Conservation (phyloP, 2,329 filamentous ascomycete genomes). For the Penicillium corylophilum region DNA sequence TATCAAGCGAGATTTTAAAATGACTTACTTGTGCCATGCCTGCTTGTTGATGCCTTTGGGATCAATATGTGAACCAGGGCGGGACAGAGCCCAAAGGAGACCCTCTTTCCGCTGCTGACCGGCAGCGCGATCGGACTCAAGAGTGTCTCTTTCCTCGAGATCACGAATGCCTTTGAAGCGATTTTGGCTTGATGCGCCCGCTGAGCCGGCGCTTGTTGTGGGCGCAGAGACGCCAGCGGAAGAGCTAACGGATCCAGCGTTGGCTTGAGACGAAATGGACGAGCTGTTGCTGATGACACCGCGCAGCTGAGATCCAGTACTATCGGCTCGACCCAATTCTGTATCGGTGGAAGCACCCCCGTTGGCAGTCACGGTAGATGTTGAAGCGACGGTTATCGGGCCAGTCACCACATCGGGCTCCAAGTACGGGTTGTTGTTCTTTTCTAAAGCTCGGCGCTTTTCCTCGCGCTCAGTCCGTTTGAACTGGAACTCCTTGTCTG, state of each 20-base stretch:
- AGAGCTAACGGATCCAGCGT: constrained; percentile 30
- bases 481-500: constrained; percentile 95
- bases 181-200: constrained; percentile 41
- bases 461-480: constrained; percentile 94
- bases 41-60: constrained; percentile 94
- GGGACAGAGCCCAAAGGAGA: constrained; percentile 87
- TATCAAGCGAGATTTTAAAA: background rate
- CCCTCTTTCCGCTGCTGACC: constrained; percentile 85
- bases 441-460: constrained; percentile 85
- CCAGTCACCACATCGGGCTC: constrained; percentile 63
- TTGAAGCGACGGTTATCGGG: constrained; percentile 36
- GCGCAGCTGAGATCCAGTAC: constrained; percentile 67
- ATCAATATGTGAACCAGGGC: constrained; percentile 90
- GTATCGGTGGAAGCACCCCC: constrained; percentile 61
- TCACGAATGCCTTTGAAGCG: constrained; percentile 91
- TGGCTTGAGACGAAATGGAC: constrained; percentile 42
- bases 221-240: constrained; percentile 23
- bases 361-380: constrained; percentile 42
- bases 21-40: constrained; percentile 92
- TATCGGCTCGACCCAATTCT: constrained; percentile 71
- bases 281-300: constrained; percentile 50
- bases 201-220: constrained; percentile 23
- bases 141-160: constrained; percentile 75
- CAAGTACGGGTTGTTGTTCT: constrained; percentile 71
- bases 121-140: constrained; percentile 55